These are phyloP conservation scores for Chrysoporthe austroafricana DNA, from an alignment of 2,329 filamentous ascomycete genomes.

Conservation along the genomic window DNA sequence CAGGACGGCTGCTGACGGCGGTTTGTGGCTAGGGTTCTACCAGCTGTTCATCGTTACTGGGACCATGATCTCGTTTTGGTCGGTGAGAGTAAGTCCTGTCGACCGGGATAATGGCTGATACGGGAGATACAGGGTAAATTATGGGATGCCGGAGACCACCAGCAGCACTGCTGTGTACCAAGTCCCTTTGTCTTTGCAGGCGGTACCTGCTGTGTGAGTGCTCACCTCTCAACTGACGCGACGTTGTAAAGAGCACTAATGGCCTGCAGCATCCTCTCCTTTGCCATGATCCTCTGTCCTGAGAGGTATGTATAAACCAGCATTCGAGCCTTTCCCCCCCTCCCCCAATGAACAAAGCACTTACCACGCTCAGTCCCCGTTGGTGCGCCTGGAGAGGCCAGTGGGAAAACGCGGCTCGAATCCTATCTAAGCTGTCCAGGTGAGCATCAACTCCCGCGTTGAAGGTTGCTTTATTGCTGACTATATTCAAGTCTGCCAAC, in stretches of 20 bases:
- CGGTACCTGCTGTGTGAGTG: conserved; percentile 60
- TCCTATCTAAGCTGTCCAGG: conserved; percentile 56
- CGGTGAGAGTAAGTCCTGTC: conserved; percentile 10
- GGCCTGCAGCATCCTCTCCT: conserved; percentile 50
- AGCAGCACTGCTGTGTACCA: conserved; percentile 56
- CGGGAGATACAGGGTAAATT: conserved; percentile 56
- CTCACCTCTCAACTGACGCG: neutral
- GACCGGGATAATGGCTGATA: conserved; percentile 37
- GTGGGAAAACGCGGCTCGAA: conserved; percentile 64
- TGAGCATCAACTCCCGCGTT: conserved; percentile 29
- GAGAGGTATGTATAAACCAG: conserved; percentile 42
- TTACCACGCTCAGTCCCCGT: conserved; percentile 56
- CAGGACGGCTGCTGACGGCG: neutral
- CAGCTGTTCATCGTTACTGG: conserved; percentile 54
- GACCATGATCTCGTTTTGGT: conserved; percentile 49
- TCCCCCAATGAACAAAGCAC: neutral
- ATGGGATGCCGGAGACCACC: conserved; percentile 53
- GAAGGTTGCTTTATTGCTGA: neutral
- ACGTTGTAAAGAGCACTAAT: conserved; percentile 7
- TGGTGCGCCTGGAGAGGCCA: conserved; percentile 70
- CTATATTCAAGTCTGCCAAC: conserved; percentile 51
- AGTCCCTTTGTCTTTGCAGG: conserved; percentile 67
- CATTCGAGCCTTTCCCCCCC: neutral
- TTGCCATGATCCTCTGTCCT: conserved; percentile 63
- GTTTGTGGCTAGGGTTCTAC: conserved; percentile 44